phyloP scores from a whole-genome alignment of 2,329 filamentous ascomycete species.

The Hirsutella minnesotensis region DNA sequence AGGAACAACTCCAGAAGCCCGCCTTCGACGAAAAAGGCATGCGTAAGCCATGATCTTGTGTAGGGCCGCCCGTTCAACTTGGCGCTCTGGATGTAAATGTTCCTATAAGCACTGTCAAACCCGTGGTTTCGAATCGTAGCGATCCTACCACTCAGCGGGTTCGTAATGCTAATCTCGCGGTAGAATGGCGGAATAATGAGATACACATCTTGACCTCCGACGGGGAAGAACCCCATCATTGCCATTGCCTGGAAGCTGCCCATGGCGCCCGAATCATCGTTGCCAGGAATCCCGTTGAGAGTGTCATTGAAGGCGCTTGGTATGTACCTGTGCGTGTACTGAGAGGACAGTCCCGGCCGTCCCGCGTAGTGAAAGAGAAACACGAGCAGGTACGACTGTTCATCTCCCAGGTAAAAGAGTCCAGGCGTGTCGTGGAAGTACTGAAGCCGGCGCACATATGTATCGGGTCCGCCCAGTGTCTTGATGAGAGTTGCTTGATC shows the following conservation, averaged over 20 bases:
- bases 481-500: conserved; percentile 34
- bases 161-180: conserved; percentile 27
- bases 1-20: conserved; percentile 44
- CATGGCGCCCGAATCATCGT: conserved; percentile 43
- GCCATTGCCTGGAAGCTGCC: conserved; percentile 37
- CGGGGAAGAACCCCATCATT: conserved; percentile 41
- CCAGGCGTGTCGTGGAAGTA: conserved; percentile 41
- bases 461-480: conserved; percentile 45
- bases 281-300: conserved; percentile 43
- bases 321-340: conserved; percentile 52
- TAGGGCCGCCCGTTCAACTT: conserved; percentile 42
- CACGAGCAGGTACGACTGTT: conserved; percentile 46
- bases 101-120: conserved; percentile 32
- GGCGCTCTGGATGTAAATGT: conserved; percentile 45
- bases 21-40: conserved; percentile 47
- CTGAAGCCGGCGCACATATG: conserved; percentile 47
- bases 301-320: conserved; percentile 55
- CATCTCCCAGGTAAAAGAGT: conserved; percentile 15
- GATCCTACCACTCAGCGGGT: conserved; percentile 13
- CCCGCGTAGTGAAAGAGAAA: conserved; percentile 56
- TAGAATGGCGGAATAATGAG: conserved; percentile 40
- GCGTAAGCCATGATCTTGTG: conserved; percentile 47
- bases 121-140: conserved; percentile 16
- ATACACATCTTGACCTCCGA: conserved; percentile 42
- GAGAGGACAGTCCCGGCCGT: conserved; percentile 43